Evolutionary conservation across 2,329 filamentous ascomycete genomes (phyloP).

Genomic region (Alternaria consortialis): DNA sequence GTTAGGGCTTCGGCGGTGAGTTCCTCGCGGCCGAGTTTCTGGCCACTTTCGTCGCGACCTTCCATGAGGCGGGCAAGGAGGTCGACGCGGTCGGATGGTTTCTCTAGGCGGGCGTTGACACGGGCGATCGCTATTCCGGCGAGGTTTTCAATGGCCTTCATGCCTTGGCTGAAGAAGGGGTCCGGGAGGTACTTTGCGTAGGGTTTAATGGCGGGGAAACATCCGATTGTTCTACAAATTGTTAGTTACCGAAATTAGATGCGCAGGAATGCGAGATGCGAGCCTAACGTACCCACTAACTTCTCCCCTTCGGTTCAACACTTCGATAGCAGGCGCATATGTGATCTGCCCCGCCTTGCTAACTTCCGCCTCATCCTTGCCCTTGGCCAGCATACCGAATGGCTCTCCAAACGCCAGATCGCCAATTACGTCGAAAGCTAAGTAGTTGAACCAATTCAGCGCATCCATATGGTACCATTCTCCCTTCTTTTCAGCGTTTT

Average conservation of each 20-base stretch:
- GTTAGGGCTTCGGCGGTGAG: slow-evolving; percentile 89
- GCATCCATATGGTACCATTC: slow-evolving; percentile 73
- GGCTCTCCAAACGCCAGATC: slow-evolving; percentile 77
- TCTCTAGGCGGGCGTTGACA: slow-evolving; percentile 75
- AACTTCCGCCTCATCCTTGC: slow-evolving; percentile 79
- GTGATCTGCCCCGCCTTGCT: slow-evolving; percentile 68
- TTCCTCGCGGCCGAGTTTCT: slow-evolving; percentile 78
- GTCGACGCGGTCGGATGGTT: slow-evolving; percentile 72
- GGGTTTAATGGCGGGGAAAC: slow-evolving; percentile 76
- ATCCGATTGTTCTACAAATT: slow-evolving; percentile 69
- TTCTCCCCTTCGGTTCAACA: slow-evolving; percentile 86
- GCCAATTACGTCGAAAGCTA: slow-evolving; percentile 63
- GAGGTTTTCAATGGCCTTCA: slow-evolving; percentile 78
- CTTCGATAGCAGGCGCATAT: slow-evolving; percentile 83
- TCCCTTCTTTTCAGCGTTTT: slow-evolving; percentile 55
- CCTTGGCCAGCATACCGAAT: slow-evolving; percentile 83
- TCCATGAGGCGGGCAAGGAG: slow-evolving; percentile 86
- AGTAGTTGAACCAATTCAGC: slow-evolving; percentile 81
- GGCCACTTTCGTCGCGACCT: slow-evolving; percentile 80
- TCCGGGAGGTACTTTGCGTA: slow-evolving; percentile 84
- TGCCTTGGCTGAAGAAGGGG: slow-evolving; percentile 78
- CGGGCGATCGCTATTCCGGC: slow-evolving; percentile 88
- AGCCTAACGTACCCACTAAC: slow-evolving; percentile 70
- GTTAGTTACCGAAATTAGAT: slow-evolving; percentile 12
- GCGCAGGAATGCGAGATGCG: neutral